Conservation (phyloP, 2,329 filamentous ascomycete species). For the Pseudogymnoascus sp. region DNA sequence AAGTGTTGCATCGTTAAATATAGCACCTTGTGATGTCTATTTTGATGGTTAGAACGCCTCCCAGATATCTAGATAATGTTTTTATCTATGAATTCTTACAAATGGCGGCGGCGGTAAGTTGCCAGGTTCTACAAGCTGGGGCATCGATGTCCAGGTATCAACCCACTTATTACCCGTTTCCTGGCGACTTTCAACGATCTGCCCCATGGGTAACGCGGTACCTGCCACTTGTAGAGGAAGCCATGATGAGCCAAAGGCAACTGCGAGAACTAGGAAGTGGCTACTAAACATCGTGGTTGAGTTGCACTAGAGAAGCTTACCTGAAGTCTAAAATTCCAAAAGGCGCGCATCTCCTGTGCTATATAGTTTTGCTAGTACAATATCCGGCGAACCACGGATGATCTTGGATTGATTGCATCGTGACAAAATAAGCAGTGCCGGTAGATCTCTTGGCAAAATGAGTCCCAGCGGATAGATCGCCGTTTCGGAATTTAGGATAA, state of each 20-base stretch:
- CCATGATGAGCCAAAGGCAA: conserved; percentile 1
- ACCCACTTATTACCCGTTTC: conserved; percentile 46
- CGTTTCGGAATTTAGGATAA: not conserved
- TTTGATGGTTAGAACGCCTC: not conserved
- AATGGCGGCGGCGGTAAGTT: conserved; percentile 55
- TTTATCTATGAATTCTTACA: conserved; percentile 31
- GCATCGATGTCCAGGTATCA: conserved; percentile 57
- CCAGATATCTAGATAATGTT: rapidly evolving
- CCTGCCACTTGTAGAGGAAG: not conserved
- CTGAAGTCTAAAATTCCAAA: too few relatives aligned
- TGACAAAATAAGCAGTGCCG: not conserved
- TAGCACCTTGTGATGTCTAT: conserved; percentile 33
- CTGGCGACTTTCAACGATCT: not conserved
- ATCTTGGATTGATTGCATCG: not conserved
- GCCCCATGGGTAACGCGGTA: not conserved
- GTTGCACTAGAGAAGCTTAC: not conserved
- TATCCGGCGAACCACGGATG: not conserved
- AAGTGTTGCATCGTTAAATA: conserved; percentile 54
- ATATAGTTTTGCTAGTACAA: not conserved
- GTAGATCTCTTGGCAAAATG: not conserved
- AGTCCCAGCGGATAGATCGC: not conserved
- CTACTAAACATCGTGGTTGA: not conserved
- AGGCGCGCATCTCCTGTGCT: not conserved
- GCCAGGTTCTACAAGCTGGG: conserved; percentile 51
- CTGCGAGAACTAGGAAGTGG: not conserved